Conservation (phyloP, 2,329 filamentous ascomycete species). For the Blumeria hordei region DNA sequence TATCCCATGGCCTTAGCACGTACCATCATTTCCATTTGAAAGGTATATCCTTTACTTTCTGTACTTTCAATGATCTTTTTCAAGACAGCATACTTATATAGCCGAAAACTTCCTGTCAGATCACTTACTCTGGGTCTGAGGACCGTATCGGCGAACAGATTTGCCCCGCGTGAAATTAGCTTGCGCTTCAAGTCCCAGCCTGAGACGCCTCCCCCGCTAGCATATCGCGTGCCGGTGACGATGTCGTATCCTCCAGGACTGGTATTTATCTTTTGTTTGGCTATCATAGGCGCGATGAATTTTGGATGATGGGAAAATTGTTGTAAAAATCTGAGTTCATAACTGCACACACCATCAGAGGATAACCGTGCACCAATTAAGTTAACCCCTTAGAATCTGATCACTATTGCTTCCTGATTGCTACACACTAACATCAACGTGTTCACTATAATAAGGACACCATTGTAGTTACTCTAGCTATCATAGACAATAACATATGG, state of each 20-base stretch:
- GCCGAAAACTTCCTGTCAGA: conserved; percentile 75
- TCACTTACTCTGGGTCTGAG: conserved; percentile 85
- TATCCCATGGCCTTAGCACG: conserved; percentile 88
- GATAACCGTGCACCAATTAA: too few species aligned
- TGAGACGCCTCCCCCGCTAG: conserved; percentile 68
- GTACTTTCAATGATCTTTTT: conserved; percentile 77
- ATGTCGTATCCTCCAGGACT: conserved; percentile 62
- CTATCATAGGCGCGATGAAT: conserved; percentile 90
- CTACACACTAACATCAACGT: too few species aligned
- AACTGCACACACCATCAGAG: too few species aligned
- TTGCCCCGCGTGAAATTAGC: conserved; percentile 65
- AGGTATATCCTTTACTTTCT: conserved; percentile 91
- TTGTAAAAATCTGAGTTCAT: too few species aligned
- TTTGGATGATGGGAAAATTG: conserved; percentile 96
- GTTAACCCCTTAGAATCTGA: too few species aligned
- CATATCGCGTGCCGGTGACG: conserved; percentile 87
- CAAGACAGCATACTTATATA: conserved; percentile 81
- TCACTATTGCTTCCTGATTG: too few species aligned
- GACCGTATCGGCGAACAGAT: conserved; percentile 86
- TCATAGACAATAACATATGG: too few species aligned
- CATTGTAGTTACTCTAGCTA: too few species aligned
- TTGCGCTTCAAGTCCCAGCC: conserved; percentile 92
- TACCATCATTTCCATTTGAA: conserved; percentile 99
- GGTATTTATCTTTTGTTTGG: conserved; percentile 35
- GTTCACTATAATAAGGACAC: too few species aligned